Conservation (phyloP, 2,329 filamentous ascomycete genomes). For the Cordyceps cateniannulata region DNA sequence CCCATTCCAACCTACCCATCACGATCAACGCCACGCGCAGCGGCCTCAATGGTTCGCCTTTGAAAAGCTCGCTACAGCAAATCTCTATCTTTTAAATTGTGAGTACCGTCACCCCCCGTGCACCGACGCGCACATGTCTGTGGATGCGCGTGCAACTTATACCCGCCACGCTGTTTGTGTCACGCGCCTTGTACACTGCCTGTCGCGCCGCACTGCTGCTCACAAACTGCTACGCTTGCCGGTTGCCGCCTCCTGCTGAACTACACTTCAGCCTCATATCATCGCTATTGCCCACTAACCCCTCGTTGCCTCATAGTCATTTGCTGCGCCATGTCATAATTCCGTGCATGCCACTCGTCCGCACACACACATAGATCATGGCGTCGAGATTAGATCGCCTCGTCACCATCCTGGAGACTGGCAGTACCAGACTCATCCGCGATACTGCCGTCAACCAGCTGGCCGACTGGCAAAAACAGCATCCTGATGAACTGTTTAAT, state of each 20-base stretch:
- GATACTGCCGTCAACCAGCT: constrained; percentile 96
- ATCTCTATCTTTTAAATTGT: not conserved
- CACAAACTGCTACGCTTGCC: not conserved
- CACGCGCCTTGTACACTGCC: not conserved
- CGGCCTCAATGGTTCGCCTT: not conserved
- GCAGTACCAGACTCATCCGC: constrained; percentile 90
- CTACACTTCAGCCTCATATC: not conserved
- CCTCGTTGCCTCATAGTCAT: not conserved
- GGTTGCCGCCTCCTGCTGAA: not conserved
- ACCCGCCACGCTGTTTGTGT: not conserved
- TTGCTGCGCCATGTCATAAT: constrained; percentile 8
- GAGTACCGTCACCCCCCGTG: not conserved
- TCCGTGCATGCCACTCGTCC: not conserved
- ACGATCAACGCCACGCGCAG: not conserved
- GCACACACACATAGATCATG: constrained; percentile 6
- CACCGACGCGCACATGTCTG: not conserved
- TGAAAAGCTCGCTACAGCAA: not conserved
- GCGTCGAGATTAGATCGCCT: constrained; percentile 14
- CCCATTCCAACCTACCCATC: not conserved
- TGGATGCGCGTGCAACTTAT: not conserved
- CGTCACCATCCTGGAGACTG: constrained; percentile 84
- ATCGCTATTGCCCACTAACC: not conserved
- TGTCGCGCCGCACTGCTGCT: not conserved
- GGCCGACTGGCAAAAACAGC: constrained; percentile 95
- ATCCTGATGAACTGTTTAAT: constrained; percentile 96